Evolutionary conservation across 495 filamentous ascomycete genomes (phyloP), one percentile per base, ranked within the genome.

Genomic region (Symbiotaphrina buchneri): DNA sequence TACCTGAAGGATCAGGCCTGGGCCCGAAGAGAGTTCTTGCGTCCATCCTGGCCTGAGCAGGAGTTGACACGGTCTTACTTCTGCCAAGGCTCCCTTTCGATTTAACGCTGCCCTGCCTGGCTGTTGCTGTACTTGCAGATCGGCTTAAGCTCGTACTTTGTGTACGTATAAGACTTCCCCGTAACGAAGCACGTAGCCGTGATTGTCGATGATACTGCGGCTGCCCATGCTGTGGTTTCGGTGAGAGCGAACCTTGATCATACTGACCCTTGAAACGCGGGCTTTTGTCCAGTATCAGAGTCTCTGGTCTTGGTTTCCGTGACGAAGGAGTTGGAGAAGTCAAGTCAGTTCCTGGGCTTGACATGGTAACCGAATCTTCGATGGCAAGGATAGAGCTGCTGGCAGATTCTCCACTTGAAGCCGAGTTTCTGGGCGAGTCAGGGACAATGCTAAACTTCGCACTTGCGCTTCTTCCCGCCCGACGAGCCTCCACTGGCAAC

Each of bases 1-100:
- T 37, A 30, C 10, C 30, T 13, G 24, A 26, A 13, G n/a, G 24
- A 10, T n/a, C 24, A 26, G n/a, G n/a, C 24, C n/a, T 13, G n/a
- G 24, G 24, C 24, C n/a, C 24, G 14, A 26, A 26, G 14, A 26
- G 24, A 13, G 13, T 25, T 25, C 13, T 25, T 25, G 23, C 23
- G 13, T 25, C 13, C 8, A 8, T 8, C 13, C 23, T 25, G 23
- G 8, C 23, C 13, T 13, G 8, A 13, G 23, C 13, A 15, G 28
- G 10, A 30, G 14, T 30, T 10, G 28, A 18, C 14, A 30, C 14
- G 14, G 3, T 16, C 1, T 13, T 13, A 15, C 15, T 18, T 8
- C 14, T 13, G 10, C 19, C 8, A 13, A 16, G 28, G 14, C 14
- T 13, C 8, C 10, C 10, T 10, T n/a, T 13, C 28, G 3, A 30